Conservation (phyloP, 2,329 filamentous ascomycete species). For the Rutstroemia sp. region DNA sequence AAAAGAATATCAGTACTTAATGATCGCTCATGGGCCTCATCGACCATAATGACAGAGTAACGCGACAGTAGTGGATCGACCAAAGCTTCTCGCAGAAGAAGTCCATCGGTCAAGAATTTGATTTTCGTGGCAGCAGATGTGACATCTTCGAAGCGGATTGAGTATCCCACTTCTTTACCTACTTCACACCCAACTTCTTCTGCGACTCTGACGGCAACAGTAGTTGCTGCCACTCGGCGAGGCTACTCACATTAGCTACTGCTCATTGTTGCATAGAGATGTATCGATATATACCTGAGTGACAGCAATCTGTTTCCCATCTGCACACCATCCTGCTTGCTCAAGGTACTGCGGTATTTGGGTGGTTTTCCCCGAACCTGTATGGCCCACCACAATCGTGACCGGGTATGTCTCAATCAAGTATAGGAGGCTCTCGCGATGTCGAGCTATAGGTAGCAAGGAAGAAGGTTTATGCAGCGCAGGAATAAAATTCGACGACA, state of each 20-base stretch:
- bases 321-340: constrained; percentile 77
- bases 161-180: constrained; percentile 88
- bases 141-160: constrained; percentile 85
- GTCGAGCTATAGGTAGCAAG: constrained; percentile 78
- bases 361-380: constrained; percentile 91
- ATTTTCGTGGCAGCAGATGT: constrained; percentile 80
- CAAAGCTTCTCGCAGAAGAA: constrained; percentile 84
- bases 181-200: constrained; percentile 81
- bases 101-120: constrained; percentile 91
- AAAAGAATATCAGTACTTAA: constrained; percentile 88
- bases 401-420: constrained; percentile 77
- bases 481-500: constrained; percentile 60
- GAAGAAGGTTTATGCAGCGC: constrained; percentile 79
- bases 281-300: constrained; percentile 63
- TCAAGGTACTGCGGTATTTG: constrained; percentile 91
- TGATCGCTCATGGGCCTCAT: constrained; percentile 92
- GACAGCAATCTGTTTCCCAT: constrained; percentile 77
- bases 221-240: constrained; percentile 82
- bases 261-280: background rate
- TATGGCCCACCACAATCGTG: constrained; percentile 87
- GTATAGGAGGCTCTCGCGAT: constrained; percentile 74
- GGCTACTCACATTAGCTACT: constrained; percentile 47
- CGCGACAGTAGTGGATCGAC: constrained; percentile 85
- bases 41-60: constrained; percentile 96
- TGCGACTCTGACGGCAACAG: constrained; percentile 80